phyloP scores from a whole-genome alignment of 2,329 filamentous ascomycete genomes.

The Setomelanomma holmii region DNA sequence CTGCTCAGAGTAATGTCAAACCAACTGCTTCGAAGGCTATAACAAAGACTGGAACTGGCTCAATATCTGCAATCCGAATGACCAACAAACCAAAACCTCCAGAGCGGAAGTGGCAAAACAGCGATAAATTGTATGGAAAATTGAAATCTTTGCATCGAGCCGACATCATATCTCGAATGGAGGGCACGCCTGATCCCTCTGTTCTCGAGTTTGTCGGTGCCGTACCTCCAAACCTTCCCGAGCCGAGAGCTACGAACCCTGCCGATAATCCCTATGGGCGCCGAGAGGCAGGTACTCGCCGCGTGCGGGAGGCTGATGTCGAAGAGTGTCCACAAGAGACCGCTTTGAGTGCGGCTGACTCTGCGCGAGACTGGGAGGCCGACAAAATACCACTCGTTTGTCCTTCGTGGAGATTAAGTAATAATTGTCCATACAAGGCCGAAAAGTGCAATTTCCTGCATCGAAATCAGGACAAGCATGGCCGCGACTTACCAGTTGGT shows the following conservation, averaged over 20 bases:
- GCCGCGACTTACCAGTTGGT: slow-evolving; percentile 20
- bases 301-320: slow-evolving; percentile 14
- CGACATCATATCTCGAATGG: slow-evolving; percentile 27
- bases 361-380: slow-evolving; percentile 28
- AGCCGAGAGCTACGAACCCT: background rate
- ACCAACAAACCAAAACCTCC: slow-evolving; percentile 28
- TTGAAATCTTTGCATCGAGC: slow-evolving; percentile 24
- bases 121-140: slow-evolving; percentile 24
- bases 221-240: slow-evolving; percentile 11
- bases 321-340: slow-evolving; percentile 9
- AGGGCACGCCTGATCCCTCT: slow-evolving; percentile 33
- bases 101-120: slow-evolving; percentile 19
- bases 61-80: slow-evolving; percentile 26
- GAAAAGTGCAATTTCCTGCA: slow-evolving; percentile 38
- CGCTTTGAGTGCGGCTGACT: background rate
- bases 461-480: slow-evolving; percentile 25
- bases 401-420: slow-evolving; percentile 33
- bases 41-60: background rate
- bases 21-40: background rate
- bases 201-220: slow-evolving; percentile 35
- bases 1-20: background rate
- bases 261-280: slow-evolving; percentile 31
- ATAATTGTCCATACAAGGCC: slow-evolving; percentile 23
- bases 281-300: slow-evolving; percentile 27
- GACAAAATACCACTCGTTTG: slow-evolving; percentile 41